Evolutionary conservation across 768 basidiomycete genomes (phyloP), one percentile per base, ranked within the genome.

Genomic region (Lentinus brumalis): DNA sequence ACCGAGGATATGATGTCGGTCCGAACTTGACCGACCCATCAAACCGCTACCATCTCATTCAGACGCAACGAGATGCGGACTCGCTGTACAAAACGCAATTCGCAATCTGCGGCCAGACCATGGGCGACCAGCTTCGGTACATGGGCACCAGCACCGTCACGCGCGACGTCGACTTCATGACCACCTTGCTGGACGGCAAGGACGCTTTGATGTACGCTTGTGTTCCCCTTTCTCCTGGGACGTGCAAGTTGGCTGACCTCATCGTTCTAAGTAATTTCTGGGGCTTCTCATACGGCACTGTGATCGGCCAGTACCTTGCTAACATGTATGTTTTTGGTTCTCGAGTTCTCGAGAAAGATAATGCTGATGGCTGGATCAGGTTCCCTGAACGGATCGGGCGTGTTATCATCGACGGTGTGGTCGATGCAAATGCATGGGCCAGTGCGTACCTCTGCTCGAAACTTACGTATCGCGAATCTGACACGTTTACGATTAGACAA

Each of bases 111-210:
- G 55, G 46, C 8, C 60, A 71, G 52, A 66, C 56, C 10, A 70
- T 72, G 63, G 74, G 73, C 11, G 70, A 73, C 26, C 42, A 57
- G 32, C 56, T 75, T 26, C 60, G 59, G 39, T 71, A 73, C 51
- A 70, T 74, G 60, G 74, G 74, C 3, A 75, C 74, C 1, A 66
- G 65, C 42, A 72, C 67, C 11, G 73, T 75, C 21, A 74, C 70
- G 9, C 66, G 74, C 12, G 74, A 75, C 54, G 64, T 75, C 10
- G 73, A 73, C 54, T 68, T 62, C 52, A 63, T 74, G n/a, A 67
- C 66, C n/a, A 56, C 57, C 6, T 56, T 61, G 1, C 39, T 75
- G 5, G 73, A 74, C 14, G 74, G 74, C 11, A 59, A 68, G 11
- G 66, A 71, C 31, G 60, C 67, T 5, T 53, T 69, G 9, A 71